Conservation (phyloP, 78 protist species). For the Dictyostelium citrinum region DNA sequence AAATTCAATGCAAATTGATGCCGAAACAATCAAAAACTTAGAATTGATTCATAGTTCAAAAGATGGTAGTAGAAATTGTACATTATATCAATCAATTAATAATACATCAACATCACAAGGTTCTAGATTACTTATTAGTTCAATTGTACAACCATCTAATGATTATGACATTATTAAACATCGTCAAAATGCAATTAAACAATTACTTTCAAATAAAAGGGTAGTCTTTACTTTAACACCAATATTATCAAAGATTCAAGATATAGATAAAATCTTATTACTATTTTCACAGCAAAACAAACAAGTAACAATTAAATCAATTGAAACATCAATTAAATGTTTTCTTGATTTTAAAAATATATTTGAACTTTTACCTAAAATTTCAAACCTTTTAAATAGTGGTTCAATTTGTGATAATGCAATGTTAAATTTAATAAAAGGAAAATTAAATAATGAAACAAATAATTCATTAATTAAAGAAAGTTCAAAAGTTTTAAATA, state of each 20-base stretch:
- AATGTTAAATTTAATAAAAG: not conserved
- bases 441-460: not conserved
- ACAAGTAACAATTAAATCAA: not conserved
- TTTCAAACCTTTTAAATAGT: not conserved
- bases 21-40: slow-evolving; percentile 48
- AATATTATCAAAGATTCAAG: slow-evolving; percentile 15
- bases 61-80: slow-evolving; percentile 55
- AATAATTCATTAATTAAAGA: not conserved
- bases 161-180: slow-evolving; percentile 24
- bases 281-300: not conserved
- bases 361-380: slow-evolving; percentile 45
- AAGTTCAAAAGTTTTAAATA: slow-evolving; percentile 1
- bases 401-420: not conserved
- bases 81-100: slow-evolving; percentile 36
- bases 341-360: slow-evolving; percentile 39
- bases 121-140: slow-evolving; percentile 30
- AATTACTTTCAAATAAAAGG: slow-evolving; percentile 23
- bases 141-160: slow-evolving; percentile 55
- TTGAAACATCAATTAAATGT: not conserved
- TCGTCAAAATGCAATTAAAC: slow-evolving; percentile 52
- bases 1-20: slow-evolving; percentile 61
- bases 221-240: slow-evolving; percentile 5
- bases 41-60: slow-evolving; percentile 32
- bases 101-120: slow-evolving; percentile 49
- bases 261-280: slow-evolving; percentile 35